Evolutionary conservation across 2,329 filamentous ascomycete species (phyloP).

Genomic region (Alternaria viburni): DNA sequence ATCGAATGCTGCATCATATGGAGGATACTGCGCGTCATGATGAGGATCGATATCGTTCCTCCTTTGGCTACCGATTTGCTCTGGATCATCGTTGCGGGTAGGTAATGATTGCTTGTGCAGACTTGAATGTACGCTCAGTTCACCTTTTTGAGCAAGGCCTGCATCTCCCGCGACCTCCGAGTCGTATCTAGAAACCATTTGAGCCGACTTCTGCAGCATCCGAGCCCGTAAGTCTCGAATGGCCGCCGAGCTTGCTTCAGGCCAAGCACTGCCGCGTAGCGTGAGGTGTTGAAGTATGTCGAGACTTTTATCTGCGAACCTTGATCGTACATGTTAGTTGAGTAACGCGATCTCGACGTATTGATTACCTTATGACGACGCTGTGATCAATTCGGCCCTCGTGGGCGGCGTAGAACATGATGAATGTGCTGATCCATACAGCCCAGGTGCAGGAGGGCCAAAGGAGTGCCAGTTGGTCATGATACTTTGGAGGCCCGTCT

Average conservation of each 20-base stretch:
- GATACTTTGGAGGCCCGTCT: too few species aligned
- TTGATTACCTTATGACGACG: constrained; percentile 50
- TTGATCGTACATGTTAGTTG: constrained; percentile 14
- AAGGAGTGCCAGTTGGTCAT: constrained; percentile 43
- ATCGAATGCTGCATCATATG: background rate
- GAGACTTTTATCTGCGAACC: constrained; percentile 33
- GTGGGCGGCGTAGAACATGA: constrained; percentile 59
- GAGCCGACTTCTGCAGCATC: constrained; percentile 7
- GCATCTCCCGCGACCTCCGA: background rate
- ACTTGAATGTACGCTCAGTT: background rate
- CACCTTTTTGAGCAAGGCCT: background rate
- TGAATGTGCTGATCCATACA: constrained; percentile 61
- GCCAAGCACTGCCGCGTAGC: constrained; percentile 35
- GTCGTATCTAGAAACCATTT: background rate
- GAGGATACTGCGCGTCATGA: background rate
- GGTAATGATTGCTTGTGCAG: background rate
- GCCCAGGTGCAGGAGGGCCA: constrained; percentile 63
- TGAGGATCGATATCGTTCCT: background rate
- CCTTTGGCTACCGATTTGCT: background rate
- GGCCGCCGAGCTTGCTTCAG: constrained; percentile 37
- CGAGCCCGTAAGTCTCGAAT: constrained; percentile 30
- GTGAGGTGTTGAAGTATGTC: constrained; percentile 35
- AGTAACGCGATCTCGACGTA: background rate
- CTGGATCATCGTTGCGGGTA: background rate
- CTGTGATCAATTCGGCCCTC: constrained; percentile 51